Conservation (phyloP, 768 basidiomycete species). For the Russula sp. region DNA sequence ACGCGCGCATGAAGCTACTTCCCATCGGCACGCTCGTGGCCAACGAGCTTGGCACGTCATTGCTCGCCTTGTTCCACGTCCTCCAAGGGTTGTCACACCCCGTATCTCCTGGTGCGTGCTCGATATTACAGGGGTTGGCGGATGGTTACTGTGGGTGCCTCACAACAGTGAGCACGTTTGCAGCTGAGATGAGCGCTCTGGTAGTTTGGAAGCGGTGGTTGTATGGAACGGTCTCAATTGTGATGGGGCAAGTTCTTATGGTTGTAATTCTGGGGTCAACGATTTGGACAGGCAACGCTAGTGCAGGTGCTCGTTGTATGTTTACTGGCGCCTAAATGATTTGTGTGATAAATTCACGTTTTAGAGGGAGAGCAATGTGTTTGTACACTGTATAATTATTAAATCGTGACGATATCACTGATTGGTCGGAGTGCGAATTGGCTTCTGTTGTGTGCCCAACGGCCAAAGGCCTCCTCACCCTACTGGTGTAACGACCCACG, state of each 20-base stretch:
- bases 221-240: slow-evolving; percentile 41
- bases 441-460: not conserved
- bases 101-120: slow-evolving; percentile 52
- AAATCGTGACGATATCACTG: slow-evolving; percentile 2
- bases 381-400: not conserved
- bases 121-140: slow-evolving; percentile 69
- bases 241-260: slow-evolving; percentile 60
- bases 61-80: slow-evolving; percentile 69
- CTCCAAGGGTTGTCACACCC: slow-evolving; percentile 50
- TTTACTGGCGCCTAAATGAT: slow-evolving; percentile 29
- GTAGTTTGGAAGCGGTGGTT: slow-evolving; percentile 50
- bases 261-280: slow-evolving; percentile 69
- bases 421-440: slow-evolving; percentile 23
- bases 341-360: too few relatives aligned
- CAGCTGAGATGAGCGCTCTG: slow-evolving; percentile 65
- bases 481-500: not conserved
- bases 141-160: slow-evolving; percentile 96
- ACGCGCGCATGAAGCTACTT: slow-evolving; percentile 52
- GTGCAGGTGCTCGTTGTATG: slow-evolving; percentile 46
- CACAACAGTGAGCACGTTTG: slow-evolving; percentile 92
- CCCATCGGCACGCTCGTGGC: slow-evolving; percentile 77
- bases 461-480: not conserved
- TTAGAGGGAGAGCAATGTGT: not conserved
- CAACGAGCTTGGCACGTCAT: slow-evolving; percentile 73
- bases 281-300: slow-evolving; percentile 44